These are phyloP conservation scores for Fusarium coicis DNA, from an alignment of 2,329 filamentous ascomycete genomes.

Conservation along the genomic window DNA sequence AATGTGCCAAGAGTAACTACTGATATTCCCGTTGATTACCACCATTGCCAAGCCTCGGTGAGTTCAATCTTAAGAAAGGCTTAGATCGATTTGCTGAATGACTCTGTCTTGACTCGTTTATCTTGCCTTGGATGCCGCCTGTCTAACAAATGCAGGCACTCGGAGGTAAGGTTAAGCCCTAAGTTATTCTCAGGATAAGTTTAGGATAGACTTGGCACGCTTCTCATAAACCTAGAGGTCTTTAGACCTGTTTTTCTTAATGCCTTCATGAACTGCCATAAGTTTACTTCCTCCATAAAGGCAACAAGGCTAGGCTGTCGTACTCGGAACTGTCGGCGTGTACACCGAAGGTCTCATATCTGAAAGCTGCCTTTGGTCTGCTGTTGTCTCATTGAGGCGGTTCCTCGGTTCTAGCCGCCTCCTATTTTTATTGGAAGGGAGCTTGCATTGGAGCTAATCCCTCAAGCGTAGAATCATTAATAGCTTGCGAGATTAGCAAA, in stretches of 20 bases:
- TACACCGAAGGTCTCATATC: neutral
- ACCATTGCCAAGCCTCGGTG: neutral
- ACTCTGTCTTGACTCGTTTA: too few relatives aligned
- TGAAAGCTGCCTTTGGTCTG: neutral
- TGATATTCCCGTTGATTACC: neutral
- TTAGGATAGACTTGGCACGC: neutral
- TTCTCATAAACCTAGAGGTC: neutral
- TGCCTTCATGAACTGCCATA: too few relatives aligned
- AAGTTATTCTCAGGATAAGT: too few relatives aligned
- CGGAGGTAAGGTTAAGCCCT: rapidly evolving
- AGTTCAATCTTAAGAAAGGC: too few relatives aligned
- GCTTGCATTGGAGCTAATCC: neutral
- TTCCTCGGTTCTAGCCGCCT: neutral
- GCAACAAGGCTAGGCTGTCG: neutral
- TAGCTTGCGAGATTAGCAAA: neutral
- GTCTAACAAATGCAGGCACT: neutral
- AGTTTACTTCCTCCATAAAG: neutral
- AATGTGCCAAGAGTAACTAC: neutral
- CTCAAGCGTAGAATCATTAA: too few relatives aligned
- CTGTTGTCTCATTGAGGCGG: too few relatives aligned
- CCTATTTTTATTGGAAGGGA: neutral
- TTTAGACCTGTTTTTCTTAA: neutral
- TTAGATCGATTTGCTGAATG: rapidly evolving
- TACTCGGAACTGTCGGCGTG: too few relatives aligned
- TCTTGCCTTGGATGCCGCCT: rapidly evolving